Conservation (phyloP, 2,329 filamentous ascomycete genomes). For the Gnomoniopsis smithogilvyi region DNA sequence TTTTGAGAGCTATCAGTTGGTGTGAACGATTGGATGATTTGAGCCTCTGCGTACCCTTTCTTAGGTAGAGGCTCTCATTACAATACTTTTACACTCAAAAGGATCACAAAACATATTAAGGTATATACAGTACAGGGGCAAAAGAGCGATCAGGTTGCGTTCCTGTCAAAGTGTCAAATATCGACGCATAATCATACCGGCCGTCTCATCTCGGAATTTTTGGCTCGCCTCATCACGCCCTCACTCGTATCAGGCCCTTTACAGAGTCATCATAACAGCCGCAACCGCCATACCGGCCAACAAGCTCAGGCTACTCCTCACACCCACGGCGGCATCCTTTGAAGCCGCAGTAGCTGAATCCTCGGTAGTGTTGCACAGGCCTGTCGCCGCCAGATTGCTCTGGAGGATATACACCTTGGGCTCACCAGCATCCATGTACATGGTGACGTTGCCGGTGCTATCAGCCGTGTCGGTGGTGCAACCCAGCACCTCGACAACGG, state of each 20-base stretch:
- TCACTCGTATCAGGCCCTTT: neutral
- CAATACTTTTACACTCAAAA: no score
- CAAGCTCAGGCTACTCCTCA: conserved; percentile 8
- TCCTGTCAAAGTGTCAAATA: no score
- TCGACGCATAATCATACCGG: no score
- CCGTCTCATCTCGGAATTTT: no score
- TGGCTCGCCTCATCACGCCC: neutral
- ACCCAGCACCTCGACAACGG: conserved; percentile 22
- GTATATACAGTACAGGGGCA: no score
- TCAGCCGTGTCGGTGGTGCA: conserved; percentile 21
- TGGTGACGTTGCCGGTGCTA: conserved; percentile 16
- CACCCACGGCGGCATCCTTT: conserved; percentile 4
- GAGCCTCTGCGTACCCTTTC: neutral
- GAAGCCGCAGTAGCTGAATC: conserved; percentile 9
- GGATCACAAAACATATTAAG: no score
- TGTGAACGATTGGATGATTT: neutral
- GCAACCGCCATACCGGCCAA: conserved; percentile 3
- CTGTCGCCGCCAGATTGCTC: conserved; percentile 8
- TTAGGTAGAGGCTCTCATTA: no score
- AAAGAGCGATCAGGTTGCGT: no score
- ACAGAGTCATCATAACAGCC: conserved; percentile 13
- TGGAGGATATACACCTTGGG: conserved; percentile 18
- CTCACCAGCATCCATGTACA: conserved; percentile 16
- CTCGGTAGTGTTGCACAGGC: conserved; percentile 13
- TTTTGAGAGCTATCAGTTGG: no score